Evolutionary conservation across 2,329 filamentous ascomycete genomes (phyloP).

Genomic region (Talaromyces sp.): DNA sequence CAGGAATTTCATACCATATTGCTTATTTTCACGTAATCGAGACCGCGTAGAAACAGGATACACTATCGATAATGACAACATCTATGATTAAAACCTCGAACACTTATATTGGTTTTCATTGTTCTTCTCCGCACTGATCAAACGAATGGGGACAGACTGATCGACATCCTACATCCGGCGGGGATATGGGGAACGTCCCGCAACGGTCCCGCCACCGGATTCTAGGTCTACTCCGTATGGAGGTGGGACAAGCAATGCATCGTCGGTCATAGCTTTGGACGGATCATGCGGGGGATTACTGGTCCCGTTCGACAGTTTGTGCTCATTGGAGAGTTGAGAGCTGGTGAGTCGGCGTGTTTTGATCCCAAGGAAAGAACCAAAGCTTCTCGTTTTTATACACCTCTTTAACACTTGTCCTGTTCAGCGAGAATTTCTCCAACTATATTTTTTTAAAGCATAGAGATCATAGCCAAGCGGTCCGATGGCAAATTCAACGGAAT

Average conservation of each 20-base stretch:
- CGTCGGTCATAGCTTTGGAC: not conserved
- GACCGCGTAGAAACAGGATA: not conserved
- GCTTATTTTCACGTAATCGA: not conserved
- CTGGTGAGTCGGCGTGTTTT: not conserved
- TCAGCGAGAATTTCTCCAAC: not conserved
- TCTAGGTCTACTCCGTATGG: not conserved
- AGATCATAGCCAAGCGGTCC: not conserved
- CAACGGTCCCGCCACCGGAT: not conserved
- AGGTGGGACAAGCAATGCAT: not conserved
- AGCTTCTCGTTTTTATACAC: not conserved
- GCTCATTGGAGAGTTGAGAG: not conserved
- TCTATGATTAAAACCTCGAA: not conserved
- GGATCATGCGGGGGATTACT: not conserved
- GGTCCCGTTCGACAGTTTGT: not conserved
- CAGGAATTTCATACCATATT: conserved; percentile 1
- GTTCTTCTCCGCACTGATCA: not conserved
- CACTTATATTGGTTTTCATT: not conserved
- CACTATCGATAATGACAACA: not conserved
- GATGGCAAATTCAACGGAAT: conserved; percentile 4
- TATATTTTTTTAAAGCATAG: not conserved
- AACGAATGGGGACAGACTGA: not conserved
- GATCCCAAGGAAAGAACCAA: no score
- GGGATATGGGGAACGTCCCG: not conserved
- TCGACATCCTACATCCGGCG: not conserved
- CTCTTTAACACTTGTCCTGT: no score